phyloP scores from a whole-genome alignment of 192 early-diverging fungal genomes.

The Spizellomyces sp. region DNA sequence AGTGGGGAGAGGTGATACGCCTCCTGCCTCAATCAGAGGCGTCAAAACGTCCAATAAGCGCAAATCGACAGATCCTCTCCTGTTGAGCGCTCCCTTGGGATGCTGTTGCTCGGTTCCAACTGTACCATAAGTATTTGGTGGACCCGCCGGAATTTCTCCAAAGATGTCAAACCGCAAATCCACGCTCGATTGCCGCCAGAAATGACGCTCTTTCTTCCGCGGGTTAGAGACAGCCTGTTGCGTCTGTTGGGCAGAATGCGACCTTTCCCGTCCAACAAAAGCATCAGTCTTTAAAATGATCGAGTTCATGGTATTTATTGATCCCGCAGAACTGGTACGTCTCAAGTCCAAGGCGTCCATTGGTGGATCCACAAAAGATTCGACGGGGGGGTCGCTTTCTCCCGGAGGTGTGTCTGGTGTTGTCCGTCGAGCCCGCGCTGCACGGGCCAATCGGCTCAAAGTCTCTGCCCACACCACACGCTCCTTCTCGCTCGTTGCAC shows the following conservation, averaged over 20 bases:
- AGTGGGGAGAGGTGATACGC: no score
- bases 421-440: conserved; percentile 1
- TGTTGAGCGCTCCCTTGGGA: background rate
- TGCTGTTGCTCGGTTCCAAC: no score
- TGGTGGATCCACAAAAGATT: background rate
- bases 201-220: conserved; percentile 2
- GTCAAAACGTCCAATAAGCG: conserved; percentile 29
- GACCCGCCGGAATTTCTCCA: background rate
- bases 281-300: no score
- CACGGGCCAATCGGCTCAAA: conserved; percentile 14
- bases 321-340: conserved; percentile 27
- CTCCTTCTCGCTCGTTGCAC: conserved; percentile 18
- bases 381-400: background rate
- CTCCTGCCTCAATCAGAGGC: conserved; percentile 1
- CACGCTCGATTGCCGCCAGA: conserved; percentile 32
- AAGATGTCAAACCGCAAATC: conserved; percentile 17
- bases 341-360: background rate
- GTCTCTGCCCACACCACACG: conserved; percentile 23
- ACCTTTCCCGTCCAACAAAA: no score
- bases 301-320: background rate
- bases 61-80: conserved; percentile 25
- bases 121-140: background rate
- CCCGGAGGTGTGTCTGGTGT: background rate
- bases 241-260: background rate
- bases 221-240: background rate